These are phyloP conservation scores for Pythium dissotocum DNA, from an alignment of 352 stramenopile species.

Conservation along the genomic window DNA sequence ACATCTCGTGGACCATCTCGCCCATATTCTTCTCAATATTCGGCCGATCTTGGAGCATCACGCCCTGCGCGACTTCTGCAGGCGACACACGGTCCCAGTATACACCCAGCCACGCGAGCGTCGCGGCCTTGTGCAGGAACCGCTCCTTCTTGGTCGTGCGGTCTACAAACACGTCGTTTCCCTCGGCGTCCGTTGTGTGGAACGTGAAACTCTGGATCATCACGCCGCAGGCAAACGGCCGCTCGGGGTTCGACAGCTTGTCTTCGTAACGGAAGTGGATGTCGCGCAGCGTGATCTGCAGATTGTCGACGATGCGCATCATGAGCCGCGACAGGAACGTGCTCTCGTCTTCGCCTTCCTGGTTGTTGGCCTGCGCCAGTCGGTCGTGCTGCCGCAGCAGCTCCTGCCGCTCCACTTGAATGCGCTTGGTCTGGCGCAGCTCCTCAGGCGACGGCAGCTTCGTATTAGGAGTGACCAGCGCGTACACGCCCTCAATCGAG, in stretches of 20 bases:
- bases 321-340: constrained; percentile 81
- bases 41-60: constrained; percentile 39
- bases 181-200: constrained; percentile 72
- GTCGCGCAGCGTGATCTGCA: constrained; percentile 73
- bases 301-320: constrained; percentile 75
- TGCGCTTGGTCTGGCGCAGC: constrained; percentile 55
- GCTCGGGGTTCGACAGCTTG: constrained; percentile 52
- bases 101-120: constrained; percentile 44
- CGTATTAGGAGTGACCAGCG: constrained; percentile 67
- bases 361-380: constrained; percentile 47
- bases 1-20: constrained; percentile 49
- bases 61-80: constrained; percentile 7
- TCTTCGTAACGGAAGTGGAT: constrained; percentile 84
- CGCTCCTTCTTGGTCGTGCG: constrained; percentile 34
- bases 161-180: constrained; percentile 69
- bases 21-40: constrained; percentile 46
- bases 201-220: constrained; percentile 70
- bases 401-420: constrained; percentile 65
- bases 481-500: constrained; percentile 69
- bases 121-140: constrained; percentile 70
- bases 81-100: constrained; percentile 70
- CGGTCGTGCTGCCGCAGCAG: constrained; percentile 68
- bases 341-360: constrained; percentile 59
- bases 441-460: constrained; percentile 49
- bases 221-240: constrained; percentile 71